Evolutionary conservation across 495 filamentous ascomycete species (phyloP).

Genomic region (Aspergillus incahuasiensis): DNA sequence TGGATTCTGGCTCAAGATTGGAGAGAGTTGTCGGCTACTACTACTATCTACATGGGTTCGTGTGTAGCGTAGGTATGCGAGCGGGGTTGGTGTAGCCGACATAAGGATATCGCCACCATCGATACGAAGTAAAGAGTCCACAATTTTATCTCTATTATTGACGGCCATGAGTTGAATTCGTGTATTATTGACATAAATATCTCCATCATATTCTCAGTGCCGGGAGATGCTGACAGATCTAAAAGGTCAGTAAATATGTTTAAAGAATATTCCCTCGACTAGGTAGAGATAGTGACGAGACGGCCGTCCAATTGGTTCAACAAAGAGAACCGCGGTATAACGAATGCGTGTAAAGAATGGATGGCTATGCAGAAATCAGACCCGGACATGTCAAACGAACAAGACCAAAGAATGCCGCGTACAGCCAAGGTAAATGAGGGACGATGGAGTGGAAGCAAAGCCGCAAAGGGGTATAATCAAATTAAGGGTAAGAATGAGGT

Average conservation of each 20-base stretch:
- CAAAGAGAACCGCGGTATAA: not conserved
- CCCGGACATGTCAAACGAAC: not conserved
- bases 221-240: no score
- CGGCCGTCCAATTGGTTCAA: not conserved
- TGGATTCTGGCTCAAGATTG: not conserved
- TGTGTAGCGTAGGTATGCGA: not conserved
- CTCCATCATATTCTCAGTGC: not conserved
- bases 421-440: not conserved
- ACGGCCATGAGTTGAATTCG: no score
- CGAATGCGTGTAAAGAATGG: not conserved
- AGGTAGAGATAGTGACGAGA: not conserved
- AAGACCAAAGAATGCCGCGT: not conserved
- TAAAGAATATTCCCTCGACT: not conserved
- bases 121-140: no score
- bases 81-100: not conserved
- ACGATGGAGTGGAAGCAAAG: not conserved
- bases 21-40: not conserved
- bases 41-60: not conserved
- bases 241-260: not conserved
- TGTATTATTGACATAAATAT: no score
- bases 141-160: no score
- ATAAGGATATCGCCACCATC: not conserved
- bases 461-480: slow-evolving; percentile 19
- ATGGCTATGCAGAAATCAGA: slow-evolving; percentile 9
- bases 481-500: slow-evolving; percentile 8